Base-by-base conservation (phyloP, 1,139 yeast species). In the Sugiyamaella neomexicana region DNA sequence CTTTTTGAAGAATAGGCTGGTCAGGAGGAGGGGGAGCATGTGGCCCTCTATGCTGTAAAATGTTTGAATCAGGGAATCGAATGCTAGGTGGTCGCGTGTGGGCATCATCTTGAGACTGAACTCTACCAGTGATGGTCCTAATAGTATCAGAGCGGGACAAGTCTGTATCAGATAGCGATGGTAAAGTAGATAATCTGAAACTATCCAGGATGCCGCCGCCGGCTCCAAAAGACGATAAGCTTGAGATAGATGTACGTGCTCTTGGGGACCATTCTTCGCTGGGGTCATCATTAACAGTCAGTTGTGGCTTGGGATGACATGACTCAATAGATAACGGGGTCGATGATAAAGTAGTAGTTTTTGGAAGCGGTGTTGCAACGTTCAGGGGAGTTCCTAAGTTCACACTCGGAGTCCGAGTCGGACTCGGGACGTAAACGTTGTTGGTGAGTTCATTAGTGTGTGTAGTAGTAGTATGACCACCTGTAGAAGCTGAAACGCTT, bases 141-240 rank as follows among this genome's bases (percentile, higher is more conserved):
- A 43, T 43, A n/a, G 50, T 25, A 31, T 42, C 45, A 3, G 54
- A 23, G 13, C 53, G 31, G 7, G 38, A 13, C 13, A 50, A 2
- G 16, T 32, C 29, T 12, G 12, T 20, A 6, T 29, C 49, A 23
- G 34, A 37, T 31, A 29, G 49, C 6, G 51, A n/a, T 12, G 66
- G 63, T 40, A 65, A 55, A 4, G 60, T 57, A 3, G 68, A 65
- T 36, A 67, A 58, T n/a, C 68, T 52, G 53, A 67, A 66, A 27
- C 68, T 60, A 41, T 67, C 69, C 31, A 67, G 58, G 44, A 66
- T 65, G 25, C 68, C 67, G 7, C 68, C 65, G 6, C 68, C 64
- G 15, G 62, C 61, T 17, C 52, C 60, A 15, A 49, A 32, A 12
- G 54, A 49, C n/a, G 56, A 46, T 38, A 58, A 36, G 45, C 59